phyloP scores from a whole-genome alignment of 805 yeast species.

The Cyberlindnera japonica region DNA sequence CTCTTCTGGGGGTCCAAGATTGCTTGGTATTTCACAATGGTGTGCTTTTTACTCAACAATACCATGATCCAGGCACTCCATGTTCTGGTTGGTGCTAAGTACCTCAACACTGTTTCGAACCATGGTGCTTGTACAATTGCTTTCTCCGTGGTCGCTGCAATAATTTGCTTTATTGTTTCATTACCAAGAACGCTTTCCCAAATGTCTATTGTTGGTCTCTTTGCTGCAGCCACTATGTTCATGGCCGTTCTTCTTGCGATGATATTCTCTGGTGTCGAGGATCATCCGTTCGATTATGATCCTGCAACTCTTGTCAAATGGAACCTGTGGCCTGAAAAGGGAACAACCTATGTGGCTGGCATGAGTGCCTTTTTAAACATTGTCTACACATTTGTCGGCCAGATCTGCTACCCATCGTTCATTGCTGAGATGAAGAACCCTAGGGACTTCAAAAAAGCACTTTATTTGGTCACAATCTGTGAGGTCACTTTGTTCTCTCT shows the following conservation, averaged over 20 bases:
- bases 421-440: constrained; percentile 58
- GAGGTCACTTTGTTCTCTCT: constrained; percentile 48
- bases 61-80: constrained; percentile 57
- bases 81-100: constrained; percentile 57
- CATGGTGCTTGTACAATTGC: constrained; percentile 50
- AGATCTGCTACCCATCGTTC: constrained; percentile 59
- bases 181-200: constrained; percentile 55
- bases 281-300: constrained; percentile 42
- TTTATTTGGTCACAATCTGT: constrained; percentile 46
- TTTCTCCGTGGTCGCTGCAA: constrained; percentile 46
- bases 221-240: constrained; percentile 56
- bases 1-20: constrained; percentile 46
- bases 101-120: constrained; percentile 50
- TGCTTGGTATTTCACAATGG: constrained; percentile 58
- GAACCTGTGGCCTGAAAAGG: constrained; percentile 47
- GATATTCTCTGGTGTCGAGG: constrained; percentile 50
- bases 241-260: constrained; percentile 50
- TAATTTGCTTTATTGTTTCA: constrained; percentile 48
- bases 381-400: constrained; percentile 62
- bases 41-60: constrained; percentile 51
- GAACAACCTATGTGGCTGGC: constrained; percentile 49
- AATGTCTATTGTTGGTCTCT: constrained; percentile 47
- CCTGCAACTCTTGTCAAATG: constrained; percentile 39
- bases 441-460: constrained; percentile 53
- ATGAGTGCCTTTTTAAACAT: constrained; percentile 58